Evolutionary conservation across 768 basidiomycete species (phyloP), one percentile per base, ranked within the genome.

Genomic region (Epithele typhae): DNA sequence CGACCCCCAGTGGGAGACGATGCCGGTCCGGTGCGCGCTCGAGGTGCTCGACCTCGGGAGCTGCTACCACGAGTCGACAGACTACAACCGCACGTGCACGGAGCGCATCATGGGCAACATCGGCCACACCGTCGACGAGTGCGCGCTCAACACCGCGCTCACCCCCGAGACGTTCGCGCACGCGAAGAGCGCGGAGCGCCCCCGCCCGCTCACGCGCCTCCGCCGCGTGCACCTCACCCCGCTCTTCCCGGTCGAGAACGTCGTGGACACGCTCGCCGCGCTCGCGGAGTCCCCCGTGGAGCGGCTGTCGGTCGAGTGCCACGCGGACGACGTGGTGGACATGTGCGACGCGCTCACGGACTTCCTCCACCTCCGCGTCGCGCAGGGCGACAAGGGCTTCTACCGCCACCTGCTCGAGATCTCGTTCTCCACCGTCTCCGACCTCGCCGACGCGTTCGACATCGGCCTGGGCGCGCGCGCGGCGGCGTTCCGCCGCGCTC

Each of bases 261-360:
- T 82, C 48, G 76, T 77, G 22, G 75, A 80, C 54, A 81, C 81
- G 3, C 72, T 81, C 56, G 61, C 76, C 10, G 75, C 76, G 53
- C 71, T 84, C 25, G 74, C 78, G 9, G 77, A 72, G 23, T 78
- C 77, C 0, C 82, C 81, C 19, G 76, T 84, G 42, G 78, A 82
- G 57, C 68, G 66, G 14, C 65, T 82, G 15, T 75, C 76, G 7
- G 67, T 82, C 42, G 74, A 78, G 50, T 81, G 79, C 64, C 79
- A 75, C 61, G 75, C 76, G 46, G 80, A 81, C 51, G 81, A 82
- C 54, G 73, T 81, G 9, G 73, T 75, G n/a, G 82, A 84, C 51
- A 69, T 78, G 23, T 82, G 81, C 57, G 56, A 66, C 4, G 77
- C 77, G 2, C 65, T 84, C 18, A 74, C 77, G 49, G 74, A 75